Base-by-base conservation (phyloP, 1,284 basidiomycete genomes). In the Ceratobasidium papillatum region DNA sequence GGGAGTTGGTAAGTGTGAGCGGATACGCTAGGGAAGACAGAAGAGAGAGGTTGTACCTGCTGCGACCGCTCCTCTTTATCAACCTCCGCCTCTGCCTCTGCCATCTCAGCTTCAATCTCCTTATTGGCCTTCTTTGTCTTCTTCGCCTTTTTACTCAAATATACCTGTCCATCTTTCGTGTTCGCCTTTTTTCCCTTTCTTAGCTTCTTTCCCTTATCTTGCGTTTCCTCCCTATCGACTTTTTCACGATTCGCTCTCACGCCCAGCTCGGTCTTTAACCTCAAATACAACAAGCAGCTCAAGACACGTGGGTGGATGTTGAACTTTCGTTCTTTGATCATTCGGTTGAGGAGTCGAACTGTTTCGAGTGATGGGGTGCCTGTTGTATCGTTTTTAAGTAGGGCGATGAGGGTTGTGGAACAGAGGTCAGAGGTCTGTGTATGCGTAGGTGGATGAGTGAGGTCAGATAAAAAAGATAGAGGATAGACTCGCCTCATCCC, bases 241-340 rank as follows among this genome's bases (percentile, higher is more conserved):
- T 87, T 88, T 74, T 90, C 87, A 19, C 52, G 3, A 1, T 91
- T 93, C 9, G 93, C 90, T 56, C 94, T 88, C 45, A 93, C 87
- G 47, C 79, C 82, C 14, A 99, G 88, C 82, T 99, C 97, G 76
- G 89, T 93, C 81, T 94, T 92, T 51, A 99, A 87, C 7, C 97
- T 91, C 45, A 99, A 87, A 79, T 94, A 88, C 68, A 96, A 86
- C 4, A 99, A 87, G 80, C 94, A 93, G 32, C 91, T 89, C 54
- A 99, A 86, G 52, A 97, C 93, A 76, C 94, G 91, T 1, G 96
- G 94, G 79, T 98, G 93, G 49, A 99, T 90, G 77, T 91, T 90
- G 84, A 94, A 99, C 76, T 90, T 89, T 51, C 92, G 90, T 81
- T 99, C 97, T 82, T 98, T 98, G 82, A 98, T 90, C 93, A 99